Evolutionary conservation across 1,139 yeast genomes (phyloP).

Genomic region (Yamadazyma taylorii): DNA sequence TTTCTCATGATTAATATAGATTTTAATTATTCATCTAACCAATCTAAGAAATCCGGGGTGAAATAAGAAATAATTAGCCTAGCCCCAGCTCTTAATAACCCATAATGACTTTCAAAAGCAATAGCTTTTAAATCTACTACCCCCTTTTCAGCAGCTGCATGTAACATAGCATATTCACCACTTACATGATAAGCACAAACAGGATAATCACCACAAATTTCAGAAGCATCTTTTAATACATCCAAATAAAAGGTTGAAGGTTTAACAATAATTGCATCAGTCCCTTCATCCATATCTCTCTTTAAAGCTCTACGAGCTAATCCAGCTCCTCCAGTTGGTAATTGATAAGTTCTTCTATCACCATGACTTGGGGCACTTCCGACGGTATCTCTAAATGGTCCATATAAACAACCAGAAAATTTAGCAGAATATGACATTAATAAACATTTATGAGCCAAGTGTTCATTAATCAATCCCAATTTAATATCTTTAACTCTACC

Average conservation of each 20-base stretch:
- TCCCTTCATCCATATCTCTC: constrained; percentile 89
- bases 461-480: constrained; percentile 77
- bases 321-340: constrained; percentile 92
- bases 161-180: constrained; percentile 97
- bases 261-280: constrained; percentile 92
- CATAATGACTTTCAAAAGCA: constrained; percentile 91
- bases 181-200: constrained; percentile 94
- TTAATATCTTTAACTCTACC: constrained; percentile 92
- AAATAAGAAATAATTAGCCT: constrained; percentile 86
- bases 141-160: constrained; percentile 98
- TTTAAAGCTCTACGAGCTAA: constrained; percentile 87
- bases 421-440: constrained; percentile 95
- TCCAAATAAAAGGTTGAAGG: constrained; percentile 98
- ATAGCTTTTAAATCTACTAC: constrained; percentile 83
- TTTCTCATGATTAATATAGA: not conserved
- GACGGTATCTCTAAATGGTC: constrained; percentile 98
- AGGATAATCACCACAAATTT: constrained; percentile 80
- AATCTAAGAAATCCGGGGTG: constrained; percentile 93
- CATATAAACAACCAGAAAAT: constrained; percentile 87
- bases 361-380: constrained; percentile 89
- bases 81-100: constrained; percentile 95
- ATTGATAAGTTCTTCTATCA: constrained; percentile 88
- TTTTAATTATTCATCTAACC: constrained; percentile 52
- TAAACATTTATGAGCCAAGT: constrained; percentile 82
- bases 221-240: constrained; percentile 83